Evolutionary conservation across 202 grass and related monocot species (phyloP), one percentile per base, ranked within the genome.

Genomic region (Dendrocalamus latiflorus): DNA sequence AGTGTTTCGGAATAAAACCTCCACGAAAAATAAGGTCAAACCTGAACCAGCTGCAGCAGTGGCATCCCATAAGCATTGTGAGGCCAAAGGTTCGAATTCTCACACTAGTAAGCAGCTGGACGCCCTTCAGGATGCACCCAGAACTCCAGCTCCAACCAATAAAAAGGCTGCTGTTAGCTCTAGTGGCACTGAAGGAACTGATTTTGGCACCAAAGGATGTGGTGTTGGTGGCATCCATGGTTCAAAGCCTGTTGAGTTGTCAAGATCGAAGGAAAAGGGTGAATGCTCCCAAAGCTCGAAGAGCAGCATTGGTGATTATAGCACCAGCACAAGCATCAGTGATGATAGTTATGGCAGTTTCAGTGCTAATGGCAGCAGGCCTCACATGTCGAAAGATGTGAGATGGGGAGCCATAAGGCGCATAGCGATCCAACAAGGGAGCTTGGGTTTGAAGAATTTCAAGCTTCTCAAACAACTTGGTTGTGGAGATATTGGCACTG

Each of bases 311-410:
- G n/a, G n/a, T 48, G 92, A 97, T 84, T 94, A 97, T 74, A 97
- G 94, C 70, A 97, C 87, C 41, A 94, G 92, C 28, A 94, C 89
- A 0, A 97, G 94, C 84, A 90, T 94, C 49, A 97, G 94, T 6
- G 94, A 94, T 44, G 94, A 97, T 54, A 97, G 94, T 65, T 91
- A 92, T 39, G 89, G 91, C 25, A 91, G 86, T 37, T 90, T 90
- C 18, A 89, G 89, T 85, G 86, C 83, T 70, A 90, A 86, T 63
- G 90, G 91, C 42, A 89, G 77, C 55, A 91, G 90, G 45, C 94
- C 94, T 85, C 94, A 97, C 74, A 97, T 97, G 94, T 97, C 94
- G 58, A 97, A 94, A 81, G 94, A 97, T 86, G 82, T 88, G 55
- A 94, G 88, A 86, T 97, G 94, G 94, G 91, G 87, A 69, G 92